Base-by-base conservation (phyloP, 2,329 filamentous ascomycete genomes). In the Calonectria henricotiae region DNA sequence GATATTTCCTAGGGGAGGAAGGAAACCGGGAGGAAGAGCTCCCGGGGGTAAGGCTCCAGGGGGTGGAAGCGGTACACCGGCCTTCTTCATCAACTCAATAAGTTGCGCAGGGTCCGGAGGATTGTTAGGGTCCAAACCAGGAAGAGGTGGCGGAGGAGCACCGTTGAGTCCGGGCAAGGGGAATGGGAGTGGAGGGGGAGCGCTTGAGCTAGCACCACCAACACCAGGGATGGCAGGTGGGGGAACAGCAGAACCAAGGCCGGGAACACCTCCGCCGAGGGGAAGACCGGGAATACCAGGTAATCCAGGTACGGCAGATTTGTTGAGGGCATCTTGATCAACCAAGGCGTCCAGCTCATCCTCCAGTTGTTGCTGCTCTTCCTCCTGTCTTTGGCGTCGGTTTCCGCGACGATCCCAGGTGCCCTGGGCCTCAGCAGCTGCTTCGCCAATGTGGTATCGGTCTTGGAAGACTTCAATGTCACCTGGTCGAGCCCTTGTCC, bases 401-500 rank as follows among this genome's bases (percentile, higher is more conserved):
- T 93, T 91, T 68, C 93, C 92, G 44, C 93, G 91, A 35, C 94
- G 90, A 79, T 95, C 95, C 90, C 93, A 98, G 1, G 95, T 98
- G n/a, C 96, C 96, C 81, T 96, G 93, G 0, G 94, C 95, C 83
- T 98, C 95, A 30, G 96, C 96, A 0, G 95, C 95, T 8, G 94
- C 91, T 82, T 98, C 95, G 60, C 96, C 96, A 73, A 98, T 96
- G 80, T 99, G 96, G 82, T 97, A 98, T 69, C 95, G 90, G 83
- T 99, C 96, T 78, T 95, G 95, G 83, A 94, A 89, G 76, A 93
- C 93, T 64, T 93, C 91, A n/a, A 88, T 89, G 75, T 98, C 96
- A 60, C 96, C 96, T 1, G 96, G 96, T 58, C 96, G 88, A 17
- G 94, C 90, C 47, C 96, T 92, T 4, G 95, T 95, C 96, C 96